Conservation (phyloP, 78 protist genomes). For the Emiliania huxleyi region DNA sequence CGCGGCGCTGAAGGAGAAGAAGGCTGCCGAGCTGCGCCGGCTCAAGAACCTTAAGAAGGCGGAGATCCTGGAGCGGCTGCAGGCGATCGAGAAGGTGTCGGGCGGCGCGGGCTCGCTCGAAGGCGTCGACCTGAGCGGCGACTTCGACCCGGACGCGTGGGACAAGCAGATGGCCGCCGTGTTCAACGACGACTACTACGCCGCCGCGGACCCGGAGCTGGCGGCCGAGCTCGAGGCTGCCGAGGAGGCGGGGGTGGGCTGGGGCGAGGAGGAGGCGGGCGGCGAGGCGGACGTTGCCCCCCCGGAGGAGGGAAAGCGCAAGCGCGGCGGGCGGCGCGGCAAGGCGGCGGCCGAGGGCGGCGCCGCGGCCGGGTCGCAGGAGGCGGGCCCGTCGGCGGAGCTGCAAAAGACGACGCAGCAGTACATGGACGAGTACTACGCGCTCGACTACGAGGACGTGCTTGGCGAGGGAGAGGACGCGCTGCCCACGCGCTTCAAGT, state of each 20-base stretch:
- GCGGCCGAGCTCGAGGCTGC: background rate
- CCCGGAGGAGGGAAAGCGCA: background rate
- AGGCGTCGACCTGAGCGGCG: constrained; percentile 48
- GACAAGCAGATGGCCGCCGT: constrained; percentile 16
- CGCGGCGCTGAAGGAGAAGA: background rate
- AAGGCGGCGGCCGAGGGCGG: background rate
- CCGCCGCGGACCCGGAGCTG: background rate
- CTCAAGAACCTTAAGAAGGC: constrained; percentile 44
- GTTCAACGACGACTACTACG: constrained; percentile 53
- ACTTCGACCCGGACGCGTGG: constrained; percentile 57
- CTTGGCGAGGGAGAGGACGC: background rate
- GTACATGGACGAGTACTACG: constrained; percentile 10
- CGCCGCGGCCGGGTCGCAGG: background rate
- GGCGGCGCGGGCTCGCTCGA: background rate
- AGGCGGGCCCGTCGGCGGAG: background rate
- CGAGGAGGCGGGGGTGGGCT: background rate
- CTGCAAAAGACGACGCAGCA: background rate
- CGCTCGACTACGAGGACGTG: background rate
- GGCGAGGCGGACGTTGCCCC: background rate
- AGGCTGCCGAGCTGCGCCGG: constrained; percentile 32
- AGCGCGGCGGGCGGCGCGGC: background rate
- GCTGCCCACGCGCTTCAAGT: background rate
- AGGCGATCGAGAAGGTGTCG: constrained; percentile 11
- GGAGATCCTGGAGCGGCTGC: constrained; percentile 17
- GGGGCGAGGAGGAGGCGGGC: background rate